These are phyloP conservation scores for Fragaria ananassa DNA, from an alignment of 306 rosid genomes.

Conservation along the genomic window DNA sequence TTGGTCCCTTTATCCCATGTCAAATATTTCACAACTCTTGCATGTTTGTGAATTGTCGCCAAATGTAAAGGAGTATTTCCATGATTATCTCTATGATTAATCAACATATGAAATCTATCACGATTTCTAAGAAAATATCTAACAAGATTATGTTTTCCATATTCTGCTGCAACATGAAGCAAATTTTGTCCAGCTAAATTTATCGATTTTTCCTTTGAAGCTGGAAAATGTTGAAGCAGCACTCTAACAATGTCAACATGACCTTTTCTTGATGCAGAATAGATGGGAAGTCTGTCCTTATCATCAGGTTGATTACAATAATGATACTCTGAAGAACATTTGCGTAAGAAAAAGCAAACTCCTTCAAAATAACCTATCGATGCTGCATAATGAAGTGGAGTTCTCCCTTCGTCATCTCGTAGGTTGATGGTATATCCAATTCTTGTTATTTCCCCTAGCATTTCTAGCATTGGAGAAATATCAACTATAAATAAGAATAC, in stretches of 20 bases:
- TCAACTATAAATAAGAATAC: too few relatives aligned
- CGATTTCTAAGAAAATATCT: too few relatives aligned
- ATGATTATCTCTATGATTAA: constrained; percentile 6
- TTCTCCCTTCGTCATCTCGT: neutral
- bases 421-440: neutral
- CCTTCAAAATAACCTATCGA: constrained; percentile 14
- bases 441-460: neutral
- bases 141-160: too few relatives aligned
- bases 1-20: constrained; percentile 1
- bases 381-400: constrained; percentile 30
- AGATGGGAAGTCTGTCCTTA: too few relatives aligned
- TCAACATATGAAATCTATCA: neutral
- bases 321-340: neutral
- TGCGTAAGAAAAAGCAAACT: neutral
- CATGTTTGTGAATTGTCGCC: constrained; percentile 2
- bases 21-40: neutral
- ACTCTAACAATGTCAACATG: too few relatives aligned
- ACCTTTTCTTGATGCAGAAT: too few relatives aligned
- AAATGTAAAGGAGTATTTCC: constrained; percentile 39
- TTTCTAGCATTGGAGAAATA: too few relatives aligned
- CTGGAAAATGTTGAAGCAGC: too few relatives aligned
- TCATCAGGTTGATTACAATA: too few relatives aligned
- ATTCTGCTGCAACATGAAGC: too few relatives aligned
- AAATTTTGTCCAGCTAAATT: too few relatives aligned
- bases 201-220: too few relatives aligned